Percentiles rank a stretch among this genome's conserved stretches.
Conservation (phyloP, 2,329 filamentous ascomycete genomes). For the Escovopsis sp. region DNA sequence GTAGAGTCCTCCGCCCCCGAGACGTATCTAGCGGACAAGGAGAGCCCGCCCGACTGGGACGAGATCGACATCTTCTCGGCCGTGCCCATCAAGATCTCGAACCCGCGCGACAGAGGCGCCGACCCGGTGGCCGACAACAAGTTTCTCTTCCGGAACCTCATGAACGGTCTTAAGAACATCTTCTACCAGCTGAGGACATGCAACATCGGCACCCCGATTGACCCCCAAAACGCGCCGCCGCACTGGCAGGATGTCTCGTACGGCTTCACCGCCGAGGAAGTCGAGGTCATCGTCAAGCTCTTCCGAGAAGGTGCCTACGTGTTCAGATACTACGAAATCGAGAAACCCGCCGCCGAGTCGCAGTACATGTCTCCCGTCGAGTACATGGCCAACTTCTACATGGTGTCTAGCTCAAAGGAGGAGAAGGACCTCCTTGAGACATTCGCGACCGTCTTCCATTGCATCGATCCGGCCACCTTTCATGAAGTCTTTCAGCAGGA, state of each 20-base stretch:
- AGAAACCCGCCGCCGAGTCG: slow-evolving; percentile 58
- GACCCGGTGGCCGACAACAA: slow-evolving; percentile 96
- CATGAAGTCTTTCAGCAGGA: slow-evolving; percentile 97
- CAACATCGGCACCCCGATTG: slow-evolving; percentile 60
- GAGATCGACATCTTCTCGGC: slow-evolving; percentile 96
- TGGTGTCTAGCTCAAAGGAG: slow-evolving; percentile 85
- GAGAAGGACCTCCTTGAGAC: slow-evolving; percentile 96
- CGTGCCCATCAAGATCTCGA: slow-evolving; percentile 90
- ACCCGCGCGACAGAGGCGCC: slow-evolving; percentile 72
- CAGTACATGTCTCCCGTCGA: slow-evolving; percentile 73
- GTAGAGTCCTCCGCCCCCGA: slow-evolving; percentile 50
- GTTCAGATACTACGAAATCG: slow-evolving; percentile 91
- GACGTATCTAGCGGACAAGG: slow-evolving; percentile 70
- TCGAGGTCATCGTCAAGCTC: slow-evolving; percentile 88
- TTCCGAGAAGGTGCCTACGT: slow-evolving; percentile 94
- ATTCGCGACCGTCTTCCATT: slow-evolving; percentile 96
- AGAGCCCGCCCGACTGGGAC: slow-evolving; percentile 81
- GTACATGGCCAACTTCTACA: slow-evolving; percentile 87
- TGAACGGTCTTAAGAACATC: slow-evolving; percentile 90
- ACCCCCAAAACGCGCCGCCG: slow-evolving; percentile 60
- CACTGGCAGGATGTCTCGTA: slow-evolving; percentile 96
- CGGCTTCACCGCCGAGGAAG: slow-evolving; percentile 94
- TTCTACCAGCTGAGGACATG: slow-evolving; percentile 90
- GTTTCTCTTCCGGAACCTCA: slow-evolving; percentile 89
- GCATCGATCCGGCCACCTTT: slow-evolving; percentile 94